Evolutionary conservation across 1,284 basidiomycete genomes (phyloP).

Genomic region (Cryptococcus depauperatus): DNA sequence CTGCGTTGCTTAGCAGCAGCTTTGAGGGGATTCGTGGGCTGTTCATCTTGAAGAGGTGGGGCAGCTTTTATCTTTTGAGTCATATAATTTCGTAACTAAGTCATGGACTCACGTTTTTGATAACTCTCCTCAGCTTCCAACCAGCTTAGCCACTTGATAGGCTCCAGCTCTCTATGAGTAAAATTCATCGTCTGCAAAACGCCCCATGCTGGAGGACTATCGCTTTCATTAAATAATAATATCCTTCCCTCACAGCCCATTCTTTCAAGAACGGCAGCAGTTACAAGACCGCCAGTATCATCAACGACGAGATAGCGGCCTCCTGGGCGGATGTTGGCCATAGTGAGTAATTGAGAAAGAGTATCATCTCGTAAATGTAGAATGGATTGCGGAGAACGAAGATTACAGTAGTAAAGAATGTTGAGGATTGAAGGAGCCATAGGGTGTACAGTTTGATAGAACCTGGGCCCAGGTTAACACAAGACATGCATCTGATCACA

Average conservation of each 20-base stretch:
- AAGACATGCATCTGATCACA: neutral
- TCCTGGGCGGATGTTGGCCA: constrained; percentile 76
- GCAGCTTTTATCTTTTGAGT: neutral
- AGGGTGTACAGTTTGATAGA: constrained; percentile 78
- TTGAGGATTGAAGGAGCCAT: constrained; percentile 82
- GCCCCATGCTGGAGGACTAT: constrained; percentile 88
- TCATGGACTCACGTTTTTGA: constrained; percentile 25
- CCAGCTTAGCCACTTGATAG: constrained; percentile 77
- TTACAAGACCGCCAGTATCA: constrained; percentile 82
- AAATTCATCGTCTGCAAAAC: constrained; percentile 82
- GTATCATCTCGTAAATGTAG: constrained; percentile 81
- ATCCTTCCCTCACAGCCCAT: constrained; percentile 78
- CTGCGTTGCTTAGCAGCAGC: constrained; percentile 25
- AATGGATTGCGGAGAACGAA: constrained; percentile 69
- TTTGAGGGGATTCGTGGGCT: constrained; percentile 19
- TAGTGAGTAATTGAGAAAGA: constrained; percentile 74
- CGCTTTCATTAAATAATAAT: constrained; percentile 78
- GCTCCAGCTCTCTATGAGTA: constrained; percentile 53
- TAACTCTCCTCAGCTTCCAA: constrained; percentile 72
- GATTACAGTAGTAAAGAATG: constrained; percentile 66
- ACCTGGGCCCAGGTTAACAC: constrained; percentile 49
- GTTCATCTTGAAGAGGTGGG: neutral
- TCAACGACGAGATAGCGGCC: constrained; percentile 85
- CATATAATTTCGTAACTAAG: neutral
- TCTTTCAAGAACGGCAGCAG: constrained; percentile 73